Evolutionary conservation across 176 grass and related monocot genomes (phyloP).

Genomic region (Triticum dicoccoides): DNA sequence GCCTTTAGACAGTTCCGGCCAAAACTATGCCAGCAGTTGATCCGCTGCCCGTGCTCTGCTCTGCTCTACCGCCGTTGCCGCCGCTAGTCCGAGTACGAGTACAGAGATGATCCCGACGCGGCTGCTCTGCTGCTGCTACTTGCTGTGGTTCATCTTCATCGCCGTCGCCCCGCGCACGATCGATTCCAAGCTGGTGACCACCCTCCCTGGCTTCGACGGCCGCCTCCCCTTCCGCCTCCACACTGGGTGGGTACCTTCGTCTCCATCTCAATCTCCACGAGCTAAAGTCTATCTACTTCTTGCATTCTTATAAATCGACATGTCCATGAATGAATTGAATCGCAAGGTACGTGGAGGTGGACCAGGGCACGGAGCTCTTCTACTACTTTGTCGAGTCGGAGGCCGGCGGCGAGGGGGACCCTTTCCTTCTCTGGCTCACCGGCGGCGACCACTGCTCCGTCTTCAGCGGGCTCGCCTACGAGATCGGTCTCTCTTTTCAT

Average conservation of each 20-base stretch:
- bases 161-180: not conserved
- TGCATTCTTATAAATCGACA: not conserved
- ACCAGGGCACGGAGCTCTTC: conserved; percentile 53
- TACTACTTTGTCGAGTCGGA: conserved; percentile 72
- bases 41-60: too few relatives aligned
- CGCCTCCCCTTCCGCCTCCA: conserved; percentile 52
- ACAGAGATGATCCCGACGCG: not conserved
- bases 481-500: conserved; percentile 40
- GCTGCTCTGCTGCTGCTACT: not conserved
- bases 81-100: not conserved
- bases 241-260: conserved; percentile 32
- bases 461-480: conserved; percentile 44
- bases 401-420: not conserved
- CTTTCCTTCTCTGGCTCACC: conserved; percentile 64
- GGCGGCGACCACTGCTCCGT: conserved; percentile 53
- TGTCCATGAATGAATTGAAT: not conserved
- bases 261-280: not conserved
- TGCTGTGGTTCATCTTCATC: not conserved
- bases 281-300: not conserved
- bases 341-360: conserved; percentile 53
- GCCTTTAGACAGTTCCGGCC: too few relatives aligned
- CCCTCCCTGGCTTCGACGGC: conserved; percentile 50
- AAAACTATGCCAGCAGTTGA: too few relatives aligned
- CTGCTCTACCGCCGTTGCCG: not conserved
- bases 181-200: conserved; percentile 27